phyloP scores from a whole-genome alignment of 306 rosid genomes.

The Prunus mongolica region DNA sequence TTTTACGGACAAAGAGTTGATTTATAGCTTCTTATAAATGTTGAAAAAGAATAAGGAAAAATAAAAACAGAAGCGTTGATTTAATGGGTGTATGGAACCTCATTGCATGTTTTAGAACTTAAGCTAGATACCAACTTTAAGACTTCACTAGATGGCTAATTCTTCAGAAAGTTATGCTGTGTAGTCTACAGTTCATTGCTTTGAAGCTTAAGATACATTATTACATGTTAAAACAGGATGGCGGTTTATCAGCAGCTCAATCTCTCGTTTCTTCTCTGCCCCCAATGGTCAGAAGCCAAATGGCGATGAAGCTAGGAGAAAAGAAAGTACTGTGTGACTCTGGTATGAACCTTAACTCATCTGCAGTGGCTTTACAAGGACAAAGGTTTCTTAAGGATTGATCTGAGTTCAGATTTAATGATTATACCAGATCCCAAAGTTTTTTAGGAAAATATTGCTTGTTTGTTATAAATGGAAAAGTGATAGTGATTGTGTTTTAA shows the following conservation, averaged over 20 bases:
- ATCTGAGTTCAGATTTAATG: background rate
- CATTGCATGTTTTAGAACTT: background rate
- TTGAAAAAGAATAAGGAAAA: too few relatives aligned
- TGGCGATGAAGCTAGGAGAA: constrained; percentile 52
- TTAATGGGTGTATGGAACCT: background rate
- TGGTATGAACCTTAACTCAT: constrained; percentile 39
- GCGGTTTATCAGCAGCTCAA: constrained; percentile 40
- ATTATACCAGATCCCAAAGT: background rate
- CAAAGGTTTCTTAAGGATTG: constrained; percentile 14
- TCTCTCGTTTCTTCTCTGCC: constrained; percentile 71
- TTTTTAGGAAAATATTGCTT: background rate
- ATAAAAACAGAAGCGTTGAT: background rate
- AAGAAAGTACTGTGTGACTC: constrained; percentile 34
- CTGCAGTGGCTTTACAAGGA: background rate
- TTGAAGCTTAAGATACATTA: background rate
- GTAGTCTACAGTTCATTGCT: background rate
- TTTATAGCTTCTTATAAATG: background rate
- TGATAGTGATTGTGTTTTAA: background rate
- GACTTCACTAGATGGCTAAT: background rate
- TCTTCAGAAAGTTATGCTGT: background rate
- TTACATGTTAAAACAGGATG: constrained; percentile 53
- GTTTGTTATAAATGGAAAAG: background rate
- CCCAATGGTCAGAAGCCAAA: constrained; percentile 51
- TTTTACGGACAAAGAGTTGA: background rate
- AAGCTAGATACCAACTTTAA: background rate